Evolutionary conservation across 148 eudicot species (phyloP), one percentile per base, ranked within the genome.

Genomic region (Agrostemma githago): DNA sequence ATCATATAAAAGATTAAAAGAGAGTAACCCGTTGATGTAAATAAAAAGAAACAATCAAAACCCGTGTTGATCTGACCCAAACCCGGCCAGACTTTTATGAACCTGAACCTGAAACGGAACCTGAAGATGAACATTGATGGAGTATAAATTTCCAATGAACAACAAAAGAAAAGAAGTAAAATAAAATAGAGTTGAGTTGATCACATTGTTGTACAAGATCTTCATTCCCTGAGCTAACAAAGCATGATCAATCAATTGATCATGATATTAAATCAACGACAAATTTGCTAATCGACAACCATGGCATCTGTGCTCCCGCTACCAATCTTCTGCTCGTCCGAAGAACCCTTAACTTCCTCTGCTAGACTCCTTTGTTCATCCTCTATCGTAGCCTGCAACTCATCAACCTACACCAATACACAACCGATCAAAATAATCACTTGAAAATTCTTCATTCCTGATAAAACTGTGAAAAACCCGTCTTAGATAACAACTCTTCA

Each of bases 351-450:
- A 90, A 89, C 86, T 85, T 91, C 97, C 83, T 92, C 97, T 10
- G 87, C 63, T 74, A 85, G 80, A 78, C 77, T 89, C 84, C 80
- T 88, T 79, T 88, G 95, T n/a, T 89, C 97, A 72, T 90, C 95
- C 82, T 92, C 97, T 79, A 92, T 89, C 64, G 91, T 87, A 66
- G 84, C 88, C 78, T 92, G 97, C 83, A 92, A 78, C 83, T 89
- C 95, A 81, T 90, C 97, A 78, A 92, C 97, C 97, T 92, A 80
- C 8, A 72, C 26, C 66, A 34, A 68, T n/a, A n/a, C 15, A 68
- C 41, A 21, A 37, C 20, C 57, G 17, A 54, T 62, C 43, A 72
- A 66, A 40, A 41, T 37, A 67, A 26, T 26, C 34, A 26, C 34
- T 26, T 26, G 34, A 26, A 26, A 26, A 0, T 26, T 26, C 34